These are phyloP conservation scores for Tuber umbilicatum DNA, from an alignment of 495 filamentous ascomycete genomes.

Conservation along the genomic window DNA sequence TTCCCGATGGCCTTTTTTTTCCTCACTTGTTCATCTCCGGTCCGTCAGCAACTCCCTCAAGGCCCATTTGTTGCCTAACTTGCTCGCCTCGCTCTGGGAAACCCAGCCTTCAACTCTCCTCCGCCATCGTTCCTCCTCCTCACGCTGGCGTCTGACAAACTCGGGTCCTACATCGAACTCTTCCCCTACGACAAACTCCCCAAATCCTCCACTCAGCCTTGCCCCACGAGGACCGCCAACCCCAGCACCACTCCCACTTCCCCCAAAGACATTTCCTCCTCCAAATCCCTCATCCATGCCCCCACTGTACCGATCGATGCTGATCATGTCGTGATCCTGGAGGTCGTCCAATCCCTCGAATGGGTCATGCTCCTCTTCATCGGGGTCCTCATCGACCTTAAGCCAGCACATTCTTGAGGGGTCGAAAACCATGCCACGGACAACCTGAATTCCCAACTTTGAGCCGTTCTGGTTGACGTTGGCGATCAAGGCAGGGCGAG, in stretches of 20 bases:
- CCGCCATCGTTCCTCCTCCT: slow-evolving; percentile 87
- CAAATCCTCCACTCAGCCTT: slow-evolving; percentile 37
- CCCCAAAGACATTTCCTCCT: slow-evolving; percentile 33
- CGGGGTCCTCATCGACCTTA: slow-evolving; percentile 47
- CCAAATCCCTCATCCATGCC: slow-evolving; percentile 33
- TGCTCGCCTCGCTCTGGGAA: slow-evolving; percentile 29
- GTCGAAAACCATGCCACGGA: slow-evolving; percentile 95
- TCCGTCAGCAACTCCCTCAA: slow-evolving; percentile 36
- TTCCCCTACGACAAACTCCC: slow-evolving; percentile 63
- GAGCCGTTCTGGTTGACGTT: slow-evolving; percentile 59
- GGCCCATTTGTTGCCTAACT: slow-evolving; percentile 33
- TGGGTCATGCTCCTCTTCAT: slow-evolving; percentile 42
- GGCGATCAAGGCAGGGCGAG: slow-evolving; percentile 86
- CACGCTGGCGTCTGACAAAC: slow-evolving; percentile 79
- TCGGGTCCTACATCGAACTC: slow-evolving; percentile 96
- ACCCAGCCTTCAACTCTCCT: slow-evolving; percentile 77
- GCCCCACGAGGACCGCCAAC: slow-evolving; percentile 30
- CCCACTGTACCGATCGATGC: slow-evolving; percentile 40
- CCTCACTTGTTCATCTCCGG: slow-evolving; percentile 10
- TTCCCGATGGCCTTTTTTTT: slow-evolving; percentile 4
- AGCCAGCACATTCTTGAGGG: slow-evolving; percentile 62
- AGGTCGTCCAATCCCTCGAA: slow-evolving; percentile 42
- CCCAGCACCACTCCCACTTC: slow-evolving; percentile 20
- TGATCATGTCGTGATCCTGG: slow-evolving; percentile 37
- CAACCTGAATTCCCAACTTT: slow-evolving; percentile 74